phyloP scores from a whole-genome alignment of 352 stramenopile genomes.

The Phytophthora crassamura region DNA sequence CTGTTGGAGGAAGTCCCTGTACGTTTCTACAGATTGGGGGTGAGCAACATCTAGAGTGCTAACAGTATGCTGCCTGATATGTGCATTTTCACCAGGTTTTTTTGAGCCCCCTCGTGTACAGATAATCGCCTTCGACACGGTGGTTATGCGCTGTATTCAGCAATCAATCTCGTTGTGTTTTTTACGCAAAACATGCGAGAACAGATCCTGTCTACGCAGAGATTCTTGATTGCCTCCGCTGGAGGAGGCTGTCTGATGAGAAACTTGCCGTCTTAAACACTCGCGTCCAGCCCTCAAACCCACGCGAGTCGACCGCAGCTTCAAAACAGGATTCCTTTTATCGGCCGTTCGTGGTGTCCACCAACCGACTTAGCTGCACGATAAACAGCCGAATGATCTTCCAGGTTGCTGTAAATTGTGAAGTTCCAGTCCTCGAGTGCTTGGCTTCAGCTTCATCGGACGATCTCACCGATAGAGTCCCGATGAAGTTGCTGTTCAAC shows the following conservation, averaged over 20 bases:
- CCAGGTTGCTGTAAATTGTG: background rate
- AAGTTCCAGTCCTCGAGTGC: constrained; percentile 2
- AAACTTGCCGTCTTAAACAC: constrained; percentile 10
- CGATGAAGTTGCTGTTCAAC: constrained; percentile 25
- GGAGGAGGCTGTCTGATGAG: background rate
- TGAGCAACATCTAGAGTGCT: too few species aligned
- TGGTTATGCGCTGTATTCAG: constrained; percentile 21
- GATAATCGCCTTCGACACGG: background rate
- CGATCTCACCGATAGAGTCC: constrained; percentile 7
- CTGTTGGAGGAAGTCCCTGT: constrained; percentile 20
- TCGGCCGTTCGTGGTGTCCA: constrained; percentile 15
- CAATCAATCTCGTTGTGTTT: constrained; percentile 35
- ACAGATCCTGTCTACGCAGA: too few species aligned
- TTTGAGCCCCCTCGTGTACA: background rate
- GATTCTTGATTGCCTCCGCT: too few species aligned
- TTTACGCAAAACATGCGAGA: constrained; percentile 34
- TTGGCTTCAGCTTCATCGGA: background rate
- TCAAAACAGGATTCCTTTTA: constrained; percentile 6
- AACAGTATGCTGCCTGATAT: too few species aligned
- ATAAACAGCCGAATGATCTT: constrained; percentile 25
- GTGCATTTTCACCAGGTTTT: constrained; percentile 24
- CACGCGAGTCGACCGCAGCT: background rate
- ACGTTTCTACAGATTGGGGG: background rate
- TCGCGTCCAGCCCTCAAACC: background rate
- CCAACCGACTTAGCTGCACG: constrained; percentile 18